These are phyloP conservation scores for Cerrena zonata DNA, from an alignment of 1,284 basidiomycete genomes.

Conservation along the genomic window DNA sequence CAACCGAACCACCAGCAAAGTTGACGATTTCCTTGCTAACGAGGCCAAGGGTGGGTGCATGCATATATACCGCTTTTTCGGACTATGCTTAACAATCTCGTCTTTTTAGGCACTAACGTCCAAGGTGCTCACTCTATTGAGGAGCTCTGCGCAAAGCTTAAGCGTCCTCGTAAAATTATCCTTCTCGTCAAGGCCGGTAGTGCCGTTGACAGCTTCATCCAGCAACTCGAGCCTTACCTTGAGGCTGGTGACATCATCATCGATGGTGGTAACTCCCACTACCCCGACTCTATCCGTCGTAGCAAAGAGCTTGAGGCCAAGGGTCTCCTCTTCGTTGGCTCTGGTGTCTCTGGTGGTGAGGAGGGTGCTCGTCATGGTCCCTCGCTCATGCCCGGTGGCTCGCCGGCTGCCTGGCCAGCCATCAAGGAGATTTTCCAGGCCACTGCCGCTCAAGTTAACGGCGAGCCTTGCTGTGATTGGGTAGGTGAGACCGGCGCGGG, in stretches of 20 bases:
- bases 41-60: slow-evolving; percentile 85
- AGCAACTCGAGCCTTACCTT: slow-evolving; percentile 64
- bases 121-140: slow-evolving; percentile 91
- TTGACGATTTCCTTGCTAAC: slow-evolving; percentile 91
- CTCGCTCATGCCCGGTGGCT: slow-evolving; percentile 99
- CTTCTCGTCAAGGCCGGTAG: slow-evolving; percentile 88
- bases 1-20: slow-evolving; percentile 96
- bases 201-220: slow-evolving; percentile 76
- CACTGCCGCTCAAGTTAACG: slow-evolving; percentile 90
- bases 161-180: slow-evolving; percentile 85
- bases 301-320: slow-evolving; percentile 88
- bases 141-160: slow-evolving; percentile 81
- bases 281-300: slow-evolving; percentile 96
- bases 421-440: slow-evolving; percentile 99
- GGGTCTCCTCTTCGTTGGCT: slow-evolving; percentile 94
- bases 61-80: slow-evolving; percentile 8
- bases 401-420: slow-evolving; percentile 86
- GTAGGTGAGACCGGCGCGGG: slow-evolving; percentile 93
- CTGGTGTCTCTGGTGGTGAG: slow-evolving; percentile 98
- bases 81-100: slow-evolving; percentile 10
- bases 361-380: slow-evolving; percentile 97
- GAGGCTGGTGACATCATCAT: slow-evolving; percentile 90
- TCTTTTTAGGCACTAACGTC: slow-evolving; percentile 76
- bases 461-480: slow-evolving; percentile 99
- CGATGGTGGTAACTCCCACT: slow-evolving; percentile 99